Percentiles rank a stretch among this genome's conserved stretches.
phyloP scores from a whole-genome alignment of 2,329 filamentous ascomycete species.

The Colletotrichum orchidophilum region DNA sequence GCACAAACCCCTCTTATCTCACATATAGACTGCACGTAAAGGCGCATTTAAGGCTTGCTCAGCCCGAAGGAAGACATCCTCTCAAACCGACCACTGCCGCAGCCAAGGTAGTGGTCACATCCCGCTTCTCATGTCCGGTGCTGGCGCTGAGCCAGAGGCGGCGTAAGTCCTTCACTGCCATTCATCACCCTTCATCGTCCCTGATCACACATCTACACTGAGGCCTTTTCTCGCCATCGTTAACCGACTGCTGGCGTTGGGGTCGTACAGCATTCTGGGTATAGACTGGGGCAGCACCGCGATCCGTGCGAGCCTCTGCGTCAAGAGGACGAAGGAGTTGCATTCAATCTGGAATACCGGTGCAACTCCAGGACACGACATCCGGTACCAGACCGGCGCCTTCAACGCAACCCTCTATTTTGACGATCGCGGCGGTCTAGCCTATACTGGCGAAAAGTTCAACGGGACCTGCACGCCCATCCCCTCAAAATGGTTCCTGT shows the following conservation, averaged over 20 bases:
- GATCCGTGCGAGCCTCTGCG: neutral
- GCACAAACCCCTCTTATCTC: neutral
- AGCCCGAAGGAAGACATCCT: neutral
- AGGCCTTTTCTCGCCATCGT: fast-evolving
- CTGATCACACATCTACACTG: neutral
- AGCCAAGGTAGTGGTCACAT: neutral
- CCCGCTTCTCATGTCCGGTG: neutral
- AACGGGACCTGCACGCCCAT: neutral
- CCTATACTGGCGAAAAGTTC: neutral
- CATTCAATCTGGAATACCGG: neutral
- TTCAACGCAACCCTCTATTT: neutral
- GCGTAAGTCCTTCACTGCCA: neutral
- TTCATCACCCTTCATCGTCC: neutral
- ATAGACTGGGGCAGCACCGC: neutral
- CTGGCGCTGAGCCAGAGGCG: neutral
- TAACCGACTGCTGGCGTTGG: neutral
- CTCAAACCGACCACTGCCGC: neutral
- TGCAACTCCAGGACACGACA: neutral
- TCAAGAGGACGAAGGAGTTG: neutral
- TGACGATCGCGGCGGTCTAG: neutral
- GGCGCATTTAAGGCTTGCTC: neutral
- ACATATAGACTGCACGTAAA: neutral
- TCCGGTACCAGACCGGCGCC: neutral
- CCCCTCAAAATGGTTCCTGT: neutral
- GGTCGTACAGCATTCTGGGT: neutral